Base-by-base conservation (phyloP, 345 rosid species). In the Eucalyptus lansdowneana region DNA sequence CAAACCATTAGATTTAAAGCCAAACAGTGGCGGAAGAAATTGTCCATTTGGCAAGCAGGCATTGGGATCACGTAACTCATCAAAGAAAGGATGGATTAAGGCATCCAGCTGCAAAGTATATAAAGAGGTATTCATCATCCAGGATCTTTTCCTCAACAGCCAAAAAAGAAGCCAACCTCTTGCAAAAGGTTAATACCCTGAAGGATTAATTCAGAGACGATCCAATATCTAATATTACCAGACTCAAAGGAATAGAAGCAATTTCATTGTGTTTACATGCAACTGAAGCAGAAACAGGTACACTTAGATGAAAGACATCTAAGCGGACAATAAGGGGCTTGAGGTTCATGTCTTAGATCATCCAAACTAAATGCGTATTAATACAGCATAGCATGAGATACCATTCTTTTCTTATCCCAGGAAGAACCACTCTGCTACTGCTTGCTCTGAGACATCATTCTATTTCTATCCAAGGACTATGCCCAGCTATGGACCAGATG, bases 11-110 rank as follows among this genome's bases (percentile, higher is more conserved):
- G 98, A 65, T 91, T 97, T 98, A 56, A 97, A 97, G 93, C 96
- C 96, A 91, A 98, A 96, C 45, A 97, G 91, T 2, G 99, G 98
- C 6, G 98, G 99, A 90, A 97, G 96, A 94, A 95, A 93, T 19
- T 97, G 97, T 49, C 98, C 98, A 86, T 95, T 96, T 86, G 99
- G 99, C 90, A 98, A 88, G 88, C 97, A 95, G 14, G 97, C 91
- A 51, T 93, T 96, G 6, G 93, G 96, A 88, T 97, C 98, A 24
- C 98, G 97, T 76, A 98, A 92, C 93, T 98, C 99, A 31, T 98
- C 99, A 90, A 98, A 98, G 93, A 98, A 98, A 47, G 99, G 99
- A 90, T 98, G 99, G 86, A 92, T 94, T 93, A 98, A 92, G 72
- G 97, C 97, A 89, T 97, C 98, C 45, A 96, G 93, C 99, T 97